Percentiles rank a stretch among this genome's conserved stretches.
Evolutionary conservation across 345 rosid species (phyloP).

Genomic region (Murraya koenigii): DNA sequence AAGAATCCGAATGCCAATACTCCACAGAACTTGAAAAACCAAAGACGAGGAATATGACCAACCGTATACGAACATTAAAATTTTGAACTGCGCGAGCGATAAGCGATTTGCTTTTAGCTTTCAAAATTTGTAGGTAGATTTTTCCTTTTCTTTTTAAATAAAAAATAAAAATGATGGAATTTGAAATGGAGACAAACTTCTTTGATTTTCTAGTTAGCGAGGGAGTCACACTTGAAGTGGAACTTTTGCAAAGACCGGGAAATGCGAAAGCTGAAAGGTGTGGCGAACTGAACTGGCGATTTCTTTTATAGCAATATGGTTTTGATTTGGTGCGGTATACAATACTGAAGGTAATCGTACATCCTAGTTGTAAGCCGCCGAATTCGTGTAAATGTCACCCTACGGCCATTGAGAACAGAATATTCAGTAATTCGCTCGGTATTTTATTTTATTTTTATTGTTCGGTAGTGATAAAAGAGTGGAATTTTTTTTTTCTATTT

Average conservation of each 20-base stretch:
- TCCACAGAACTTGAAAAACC: neutral
- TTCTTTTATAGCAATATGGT: neutral
- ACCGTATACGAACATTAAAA: neutral
- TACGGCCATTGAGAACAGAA: too few relatives aligned
- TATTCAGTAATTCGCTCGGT: too few relatives aligned
- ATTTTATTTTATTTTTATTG: too few relatives aligned
- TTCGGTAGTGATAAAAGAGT: too few relatives aligned
- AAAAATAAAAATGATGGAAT: neutral
- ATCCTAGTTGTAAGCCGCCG: neutral
- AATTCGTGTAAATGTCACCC: too few relatives aligned
- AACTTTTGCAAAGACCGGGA: neutral
- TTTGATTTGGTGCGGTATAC: neutral
- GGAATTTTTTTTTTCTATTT: too few relatives aligned
- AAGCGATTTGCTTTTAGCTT: neutral
- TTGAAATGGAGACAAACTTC: constrained; percentile 1
- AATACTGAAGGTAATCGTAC: neutral
- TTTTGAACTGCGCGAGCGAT: neutral
- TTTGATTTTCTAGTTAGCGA: neutral
- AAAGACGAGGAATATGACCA: neutral
- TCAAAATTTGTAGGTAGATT: neutral
- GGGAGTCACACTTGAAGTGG: neutral
- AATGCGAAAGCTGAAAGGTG: neutral
- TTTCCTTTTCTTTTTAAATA: too few relatives aligned
- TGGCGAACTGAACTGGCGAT: too few relatives aligned
- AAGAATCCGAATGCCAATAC: neutral